Evolutionary conservation across 805 yeast species (phyloP).

Genomic region (Teunomyces pallodes): DNA sequence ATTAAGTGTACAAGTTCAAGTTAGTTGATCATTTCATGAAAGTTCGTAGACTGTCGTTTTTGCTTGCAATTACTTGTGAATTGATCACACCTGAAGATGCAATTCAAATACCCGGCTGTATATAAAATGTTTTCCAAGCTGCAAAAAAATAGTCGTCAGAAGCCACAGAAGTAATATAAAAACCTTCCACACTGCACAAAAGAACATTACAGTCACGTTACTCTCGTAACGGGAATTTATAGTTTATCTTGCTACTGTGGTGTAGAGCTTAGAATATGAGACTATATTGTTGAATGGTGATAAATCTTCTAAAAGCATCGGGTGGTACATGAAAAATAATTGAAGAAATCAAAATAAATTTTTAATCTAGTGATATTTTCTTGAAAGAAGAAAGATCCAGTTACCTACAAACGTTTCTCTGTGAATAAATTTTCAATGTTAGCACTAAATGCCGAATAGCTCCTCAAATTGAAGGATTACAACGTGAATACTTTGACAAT

Average conservation of each 20-base stretch:
- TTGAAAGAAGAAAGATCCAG: background rate
- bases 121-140: background rate
- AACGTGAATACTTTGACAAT: background rate
- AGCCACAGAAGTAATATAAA: background rate
- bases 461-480: background rate
- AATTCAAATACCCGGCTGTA: background rate
- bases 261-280: background rate
- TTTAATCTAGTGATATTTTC: background rate
- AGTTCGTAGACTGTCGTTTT: background rate
- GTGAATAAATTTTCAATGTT: background rate
- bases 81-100: background rate
- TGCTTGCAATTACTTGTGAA: background rate
- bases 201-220: background rate
- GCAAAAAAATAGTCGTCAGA: background rate
- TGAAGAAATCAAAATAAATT: background rate
- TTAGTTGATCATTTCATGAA: background rate
- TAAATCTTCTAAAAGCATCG: background rate
- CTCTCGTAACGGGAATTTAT: background rate
- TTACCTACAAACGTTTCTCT: background rate
- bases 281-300: background rate
- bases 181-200: background rate
- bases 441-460: background rate
- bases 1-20: background rate
- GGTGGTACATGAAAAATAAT: background rate
- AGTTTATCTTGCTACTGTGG: background rate